Percentiles rank a stretch among this genome's conserved stretches.
These are phyloP conservation scores for Limonium bicolor DNA, from an alignment of 148 eudicot species.

Conservation along the genomic window DNA sequence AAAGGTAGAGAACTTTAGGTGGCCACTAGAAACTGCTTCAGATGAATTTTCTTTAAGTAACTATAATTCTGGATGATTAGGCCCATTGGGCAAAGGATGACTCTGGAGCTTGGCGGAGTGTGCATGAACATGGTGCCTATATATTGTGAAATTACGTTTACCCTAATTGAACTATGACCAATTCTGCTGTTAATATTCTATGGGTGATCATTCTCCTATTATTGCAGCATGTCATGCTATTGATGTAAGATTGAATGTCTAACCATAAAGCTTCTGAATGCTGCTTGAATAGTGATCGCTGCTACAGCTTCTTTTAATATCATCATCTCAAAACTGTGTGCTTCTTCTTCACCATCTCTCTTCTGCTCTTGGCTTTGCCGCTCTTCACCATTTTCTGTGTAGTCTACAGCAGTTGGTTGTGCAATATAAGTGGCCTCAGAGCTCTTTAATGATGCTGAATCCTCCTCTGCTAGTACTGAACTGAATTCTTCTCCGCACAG, in stretches of 20 bases:
- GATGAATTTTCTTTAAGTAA: no score
- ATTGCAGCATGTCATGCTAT: not conserved
- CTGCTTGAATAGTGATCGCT: constrained; percentile 50
- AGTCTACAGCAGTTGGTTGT: constrained; percentile 21
- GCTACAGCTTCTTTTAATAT: constrained; percentile 44
- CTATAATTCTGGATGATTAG: no score
- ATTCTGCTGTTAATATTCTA: no score
- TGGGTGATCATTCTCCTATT: no score
- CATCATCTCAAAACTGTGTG: constrained; percentile 11
- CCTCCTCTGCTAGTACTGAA: constrained; percentile 55
- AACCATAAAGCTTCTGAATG: constrained; percentile 54
- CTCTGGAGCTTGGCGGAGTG: no score
- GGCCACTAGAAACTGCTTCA: not conserved
- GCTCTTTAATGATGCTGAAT: constrained; percentile 43
- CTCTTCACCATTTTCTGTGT: constrained; percentile 6
- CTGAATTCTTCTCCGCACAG: constrained; percentile 58
- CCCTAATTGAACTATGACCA: no score
- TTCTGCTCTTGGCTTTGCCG: constrained; percentile 13
- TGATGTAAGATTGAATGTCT: not conserved
- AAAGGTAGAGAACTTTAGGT: no score
- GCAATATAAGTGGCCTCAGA: constrained; percentile 56
- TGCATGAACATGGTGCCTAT: no score
- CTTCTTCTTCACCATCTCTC: constrained; percentile 8
- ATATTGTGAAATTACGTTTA: no score
- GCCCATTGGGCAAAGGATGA: no score